Base-by-base conservation (phyloP, 768 basidiomycete species). In the Grammothele lineata region DNA sequence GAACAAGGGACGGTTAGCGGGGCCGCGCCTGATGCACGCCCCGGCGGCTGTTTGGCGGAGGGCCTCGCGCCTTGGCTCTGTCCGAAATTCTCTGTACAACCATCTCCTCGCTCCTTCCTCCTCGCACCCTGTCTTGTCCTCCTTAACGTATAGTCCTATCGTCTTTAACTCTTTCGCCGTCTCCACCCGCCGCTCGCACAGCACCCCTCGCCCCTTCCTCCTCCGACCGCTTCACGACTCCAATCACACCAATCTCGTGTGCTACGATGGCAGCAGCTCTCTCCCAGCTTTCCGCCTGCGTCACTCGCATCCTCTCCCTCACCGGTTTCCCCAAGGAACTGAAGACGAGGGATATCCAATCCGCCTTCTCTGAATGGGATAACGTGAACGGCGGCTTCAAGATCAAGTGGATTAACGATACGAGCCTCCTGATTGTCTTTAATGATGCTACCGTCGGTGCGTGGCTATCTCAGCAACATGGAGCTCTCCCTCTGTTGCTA, bases 391-490 rank as follows among this genome's bases (percentile, higher is more conserved):
- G 95, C 23, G 96, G 96, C 19, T 96, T 95, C 74, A 92, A 94
- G 77, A 94, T 99, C 65, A 99, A 99, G 66, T 99, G 96, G 96
- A 79, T 82, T 58, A 94, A 99, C 67, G 96, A 99, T 68, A 92
- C 91, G 30, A 94, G 89, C 62, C 87, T 95, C 33, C 71, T 94
- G 58, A 87, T 96, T 57, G 96, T 99, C 45, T 99, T 99, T 64
- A 78, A 80, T 54, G 96, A 98, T 69, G 82, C 96, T 46, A 73
- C 77, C 39, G 76, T 87, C 36, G 95, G 96, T 97, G 62, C 74
- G 94, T 77, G 40, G 35, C 48, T 35, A 27, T 27, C 44, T 25
- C 36, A 37, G 27, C 43, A 33, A 46, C 41, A 37, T 19, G 47
- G 40, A 15, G 8, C n/a, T 24, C 11, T 24, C 9, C 12, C 8